phyloP scores from a whole-genome alignment of 345 rosid genomes.

The Brassica incana region DNA sequence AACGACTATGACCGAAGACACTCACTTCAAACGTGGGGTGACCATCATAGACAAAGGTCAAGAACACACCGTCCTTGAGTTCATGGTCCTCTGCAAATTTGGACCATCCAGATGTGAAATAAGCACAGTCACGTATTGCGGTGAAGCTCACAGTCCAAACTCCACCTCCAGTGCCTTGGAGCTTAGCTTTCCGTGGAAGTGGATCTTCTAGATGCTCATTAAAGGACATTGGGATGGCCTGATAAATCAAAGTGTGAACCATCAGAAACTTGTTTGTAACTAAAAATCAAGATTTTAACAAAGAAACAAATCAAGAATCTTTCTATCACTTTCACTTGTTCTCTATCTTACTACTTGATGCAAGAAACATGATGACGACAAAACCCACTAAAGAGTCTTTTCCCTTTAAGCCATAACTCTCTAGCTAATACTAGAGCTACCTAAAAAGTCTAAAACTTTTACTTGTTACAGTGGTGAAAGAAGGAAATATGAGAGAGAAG shows the following conservation, averaged over 20 bases:
- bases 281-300: not conserved
- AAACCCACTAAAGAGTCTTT: not conserved
- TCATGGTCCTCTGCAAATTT: conserved; percentile 27
- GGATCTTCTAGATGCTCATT: conserved; percentile 18
- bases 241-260: not conserved
- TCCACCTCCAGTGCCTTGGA: conserved; percentile 27
- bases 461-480: not conserved
- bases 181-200: conserved; percentile 9
- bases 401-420: not conserved
- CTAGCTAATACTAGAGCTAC: not conserved
- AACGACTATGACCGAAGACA: not conserved
- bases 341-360: not conserved
- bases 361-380: not conserved
- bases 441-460: not conserved
- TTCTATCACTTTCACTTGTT: not conserved
- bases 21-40: conserved; percentile 28
- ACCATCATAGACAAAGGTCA: conserved; percentile 31
- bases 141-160: conserved; percentile 18
- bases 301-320: not conserved
- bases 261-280: not conserved
- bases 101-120: conserved; percentile 29
- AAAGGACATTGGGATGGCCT: conserved; percentile 26
- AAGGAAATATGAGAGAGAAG: not conserved
- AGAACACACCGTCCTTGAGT: conserved; percentile 28
- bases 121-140: not conserved